Percentiles rank a stretch among this genome's conserved stretches.
Conservation (phyloP, 129 eudicot genomes). For the Apium graveolens region DNA sequence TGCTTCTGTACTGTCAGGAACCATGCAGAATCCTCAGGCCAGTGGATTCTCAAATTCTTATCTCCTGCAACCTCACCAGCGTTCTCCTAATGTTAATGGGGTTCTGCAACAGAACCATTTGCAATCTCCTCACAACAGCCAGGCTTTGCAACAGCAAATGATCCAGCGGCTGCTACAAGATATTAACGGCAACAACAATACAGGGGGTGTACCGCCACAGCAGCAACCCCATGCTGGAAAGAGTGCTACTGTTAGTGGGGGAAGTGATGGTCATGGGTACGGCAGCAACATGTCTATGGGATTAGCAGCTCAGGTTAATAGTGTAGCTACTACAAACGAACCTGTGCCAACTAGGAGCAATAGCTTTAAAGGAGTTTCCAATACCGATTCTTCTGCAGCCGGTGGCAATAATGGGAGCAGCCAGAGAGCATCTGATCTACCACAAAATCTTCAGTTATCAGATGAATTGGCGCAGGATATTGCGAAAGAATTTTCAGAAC, state of each 20-base stretch:
- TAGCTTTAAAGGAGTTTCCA: conserved; percentile 24
- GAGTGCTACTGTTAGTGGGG: conserved; percentile 44
- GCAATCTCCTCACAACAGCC: conserved; percentile 42
- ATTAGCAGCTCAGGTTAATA: conserved; percentile 2
- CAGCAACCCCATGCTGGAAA: conserved; percentile 40
- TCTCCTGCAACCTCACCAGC: conserved; percentile 27
- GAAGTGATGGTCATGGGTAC: conserved; percentile 30
- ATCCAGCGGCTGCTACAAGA: conserved; percentile 71
- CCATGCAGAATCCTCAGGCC: conserved; percentile 29
- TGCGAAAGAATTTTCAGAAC: conserved; percentile 50
- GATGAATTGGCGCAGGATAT: conserved; percentile 71
- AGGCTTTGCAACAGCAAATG: conserved; percentile 70
- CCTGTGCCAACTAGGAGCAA: conserved; percentile 57
- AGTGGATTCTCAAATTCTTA: conserved; percentile 35
- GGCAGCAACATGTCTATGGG: conserved; percentile 5
- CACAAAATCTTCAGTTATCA: conserved; percentile 40
- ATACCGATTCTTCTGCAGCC: conserved; percentile 46
- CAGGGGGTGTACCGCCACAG: conserved; percentile 30
- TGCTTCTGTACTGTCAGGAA: conserved; percentile 18
- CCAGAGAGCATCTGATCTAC: conserved; percentile 46
- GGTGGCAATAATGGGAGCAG: conserved; percentile 26
- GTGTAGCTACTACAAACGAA: conserved; percentile 14
- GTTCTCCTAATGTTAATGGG: conserved; percentile 24
- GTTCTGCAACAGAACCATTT: conserved; percentile 38
- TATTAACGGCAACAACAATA: conserved; percentile 43